Base-by-base conservation (phyloP, 2,329 filamentous ascomycete species). In the Westerdykella ornata region DNA sequence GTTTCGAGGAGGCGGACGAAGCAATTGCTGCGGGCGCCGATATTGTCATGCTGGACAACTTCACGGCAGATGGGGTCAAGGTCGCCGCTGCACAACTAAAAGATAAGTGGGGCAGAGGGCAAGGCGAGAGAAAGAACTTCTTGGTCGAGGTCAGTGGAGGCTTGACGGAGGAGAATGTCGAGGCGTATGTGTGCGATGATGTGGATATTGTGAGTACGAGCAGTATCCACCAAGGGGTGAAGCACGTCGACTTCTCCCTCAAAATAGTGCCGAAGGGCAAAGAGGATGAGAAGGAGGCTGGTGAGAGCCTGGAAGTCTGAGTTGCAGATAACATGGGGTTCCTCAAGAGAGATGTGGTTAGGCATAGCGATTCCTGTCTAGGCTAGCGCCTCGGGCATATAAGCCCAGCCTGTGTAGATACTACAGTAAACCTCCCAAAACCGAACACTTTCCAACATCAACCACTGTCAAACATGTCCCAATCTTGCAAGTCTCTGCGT, bases 11-110 rank as follows among this genome's bases (percentile, higher is more conserved):
- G 69, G 92, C 92, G 0, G 82, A 96, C 63, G 88, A 94, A 68
- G 92, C 92, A 1, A 89, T 96, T 56, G 78, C 72, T 3, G 90
- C 90, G 0, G 92, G 92, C 1, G 92, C 92, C 0, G 90, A 98
- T 64, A 82, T 98, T 15, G 82, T 98, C 47, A 98, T 98, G 92
- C 71, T 98, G 45, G 92, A 98, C 65, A 98, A 98, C 66, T 98
- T 97, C 61, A 82, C 80, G 0, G 81, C 84, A 1, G 82, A 86
- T 1, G 87, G 82, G 1, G 82, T 96, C 47, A 82, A 81, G 62
- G 67, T 75, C 7, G 88, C 88, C 1, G 86, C 90, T 12, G 75
- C 69, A 60, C 81, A 76, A 53, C 64, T 98, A 49, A 94, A 90
- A 70, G 74, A 84, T 58, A 79, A 81, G 52, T 97, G 88, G 87